A percentile compares a stretch with the other conserved stretches of the same genome.
Evolutionary conservation across 495 filamentous ascomycete species (phyloP).

Genomic region (Xylaria scruposa): DNA sequence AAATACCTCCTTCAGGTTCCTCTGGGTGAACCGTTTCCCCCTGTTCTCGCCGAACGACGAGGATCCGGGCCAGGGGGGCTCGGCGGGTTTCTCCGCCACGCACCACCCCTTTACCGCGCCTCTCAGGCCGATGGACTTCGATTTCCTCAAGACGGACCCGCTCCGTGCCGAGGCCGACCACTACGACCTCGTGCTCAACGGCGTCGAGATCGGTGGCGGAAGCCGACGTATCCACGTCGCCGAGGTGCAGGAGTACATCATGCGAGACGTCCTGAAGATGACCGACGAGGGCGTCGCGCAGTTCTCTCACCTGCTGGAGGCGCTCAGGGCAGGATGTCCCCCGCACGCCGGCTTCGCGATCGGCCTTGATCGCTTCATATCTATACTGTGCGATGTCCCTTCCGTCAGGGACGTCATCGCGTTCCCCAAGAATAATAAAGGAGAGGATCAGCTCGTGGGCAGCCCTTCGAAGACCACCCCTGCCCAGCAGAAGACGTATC

Average conservation of each 20-base stretch:
- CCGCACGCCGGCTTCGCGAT: conserved; percentile 94
- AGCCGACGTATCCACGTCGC: conserved; percentile 91
- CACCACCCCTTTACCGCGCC: conserved; percentile 98
- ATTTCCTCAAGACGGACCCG: conserved; percentile 74
- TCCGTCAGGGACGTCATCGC: conserved; percentile 91
- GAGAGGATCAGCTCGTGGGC: conserved; percentile 81
- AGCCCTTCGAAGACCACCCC: conserved; percentile 71
- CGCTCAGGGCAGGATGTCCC: conserved; percentile 88
- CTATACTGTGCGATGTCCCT: conserved; percentile 76
- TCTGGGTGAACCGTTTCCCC: conserved; percentile 91
- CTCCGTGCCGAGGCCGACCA: conserved; percentile 77
- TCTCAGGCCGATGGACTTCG: conserved; percentile 71
- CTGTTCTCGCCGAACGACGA: conserved; percentile 77
- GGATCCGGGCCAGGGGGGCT: conserved; percentile 80
- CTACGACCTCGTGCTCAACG: conserved; percentile 96
- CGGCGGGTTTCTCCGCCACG: conserved; percentile 80
- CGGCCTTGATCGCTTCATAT: conserved; percentile 89
- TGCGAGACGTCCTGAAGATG: conserved; percentile 80
- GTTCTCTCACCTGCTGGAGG: conserved; percentile 84
- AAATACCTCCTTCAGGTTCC: conserved; percentile 65
- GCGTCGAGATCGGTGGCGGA: conserved; percentile 91
- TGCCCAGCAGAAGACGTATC: conserved; percentile 73
- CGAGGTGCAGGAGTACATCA: conserved; percentile 81
- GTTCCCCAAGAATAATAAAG: conserved; percentile 90
- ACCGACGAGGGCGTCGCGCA: conserved; percentile 67